Evolutionary conservation across 1,139 yeast species (phyloP).

Genomic region (Yamadazyma pseudoaaseri): DNA sequence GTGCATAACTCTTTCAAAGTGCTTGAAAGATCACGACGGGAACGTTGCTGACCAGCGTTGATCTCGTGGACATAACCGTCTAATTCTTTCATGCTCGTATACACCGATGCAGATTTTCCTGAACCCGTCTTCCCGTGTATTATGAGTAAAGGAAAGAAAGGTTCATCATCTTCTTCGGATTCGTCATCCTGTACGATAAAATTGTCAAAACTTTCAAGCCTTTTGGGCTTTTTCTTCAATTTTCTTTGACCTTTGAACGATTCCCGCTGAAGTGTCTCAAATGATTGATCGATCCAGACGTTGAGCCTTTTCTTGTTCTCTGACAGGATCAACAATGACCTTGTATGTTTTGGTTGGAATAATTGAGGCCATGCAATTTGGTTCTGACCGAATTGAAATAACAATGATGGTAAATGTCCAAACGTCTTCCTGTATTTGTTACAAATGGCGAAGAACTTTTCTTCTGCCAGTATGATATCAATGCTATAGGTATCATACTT

Average conservation of each 20-base stretch:
- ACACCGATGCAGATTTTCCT: conserved; percentile 77
- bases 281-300: conserved; percentile 52
- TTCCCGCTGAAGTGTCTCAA: conserved; percentile 36
- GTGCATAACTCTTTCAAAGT: conserved; percentile 79
- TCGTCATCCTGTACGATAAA: conserved; percentile 33
- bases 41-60: conserved; percentile 69
- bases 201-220: conserved; percentile 15
- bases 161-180: conserved; percentile 29
- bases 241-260: conserved; percentile 31
- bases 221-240: conserved; percentile 20
- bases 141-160: conserved; percentile 62
- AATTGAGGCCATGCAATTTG: conserved; percentile 40
- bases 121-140: conserved; percentile 71
- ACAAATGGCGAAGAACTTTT: not conserved
- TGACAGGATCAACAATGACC: conserved; percentile 36
- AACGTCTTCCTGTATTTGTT: not conserved
- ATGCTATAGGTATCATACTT: not conserved
- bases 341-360: conserved; percentile 39
- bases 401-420: not conserved
- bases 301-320: conserved; percentile 23
- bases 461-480: not conserved
- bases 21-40: conserved; percentile 66
- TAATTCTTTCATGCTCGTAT: conserved; percentile 64
- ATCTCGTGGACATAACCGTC: conserved; percentile 80
- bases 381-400: conserved; percentile 1